Conservation (phyloP, 1,284 basidiomycete genomes). For the Coriolopsis trogii region DNA sequence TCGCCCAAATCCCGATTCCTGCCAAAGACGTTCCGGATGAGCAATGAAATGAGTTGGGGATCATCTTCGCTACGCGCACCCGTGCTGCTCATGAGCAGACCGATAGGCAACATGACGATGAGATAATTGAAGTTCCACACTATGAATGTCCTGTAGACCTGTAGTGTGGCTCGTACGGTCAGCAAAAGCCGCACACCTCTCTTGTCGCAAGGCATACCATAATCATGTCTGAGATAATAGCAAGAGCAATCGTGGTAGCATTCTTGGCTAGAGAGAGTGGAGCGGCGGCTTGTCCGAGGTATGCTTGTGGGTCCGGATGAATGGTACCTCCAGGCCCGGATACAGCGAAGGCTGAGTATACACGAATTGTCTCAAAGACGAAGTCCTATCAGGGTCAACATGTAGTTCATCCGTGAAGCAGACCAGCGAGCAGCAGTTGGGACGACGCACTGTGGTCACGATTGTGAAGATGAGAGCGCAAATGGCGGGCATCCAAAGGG, state of each 20-base stretch:
- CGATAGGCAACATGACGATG: constrained; percentile 1
- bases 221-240: constrained; percentile 5
- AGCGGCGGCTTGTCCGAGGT: not conserved
- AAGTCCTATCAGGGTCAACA: not conserved
- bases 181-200: not conserved
- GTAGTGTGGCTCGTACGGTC: not conserved
- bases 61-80: not conserved
- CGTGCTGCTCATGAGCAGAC: not conserved
- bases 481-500: constrained; percentile 1
- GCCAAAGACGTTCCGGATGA: not conserved
- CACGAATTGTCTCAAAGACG: not conserved
- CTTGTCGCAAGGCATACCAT: no score
- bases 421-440: no score
- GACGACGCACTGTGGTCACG: not conserved
- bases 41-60: not conserved
- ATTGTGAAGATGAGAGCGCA: constrained; percentile 1
- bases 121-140: constrained; percentile 4
- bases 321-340: not conserved
- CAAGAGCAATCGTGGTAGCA: not conserved
- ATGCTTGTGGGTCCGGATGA: not conserved
- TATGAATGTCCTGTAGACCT: constrained; percentile 10
- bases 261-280: constrained; percentile 3
- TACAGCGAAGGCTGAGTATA: not conserved
- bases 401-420: no score
- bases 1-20: not conserved